phyloP scores from a whole-genome alignment of 2,329 filamentous ascomycete genomes.

The Phoma sp. region DNA sequence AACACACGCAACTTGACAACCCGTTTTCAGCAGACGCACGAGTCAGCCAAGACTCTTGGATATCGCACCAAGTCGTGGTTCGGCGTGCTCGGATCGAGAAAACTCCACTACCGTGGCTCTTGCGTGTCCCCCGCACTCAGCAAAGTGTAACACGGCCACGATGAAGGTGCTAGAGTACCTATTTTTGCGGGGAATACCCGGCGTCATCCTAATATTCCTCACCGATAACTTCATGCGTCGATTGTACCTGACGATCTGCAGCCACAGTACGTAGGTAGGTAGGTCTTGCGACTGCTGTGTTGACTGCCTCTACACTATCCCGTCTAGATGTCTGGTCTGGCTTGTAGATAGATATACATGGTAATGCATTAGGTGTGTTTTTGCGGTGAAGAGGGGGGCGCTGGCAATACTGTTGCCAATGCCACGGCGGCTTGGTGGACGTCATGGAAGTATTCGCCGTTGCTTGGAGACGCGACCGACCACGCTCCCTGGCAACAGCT shows the following conservation, averaged over 20 bases:
- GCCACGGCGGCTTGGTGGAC: slow-evolving; percentile 6
- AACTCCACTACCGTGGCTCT: not conserved
- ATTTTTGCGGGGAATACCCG: not conserved
- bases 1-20: too few species aligned
- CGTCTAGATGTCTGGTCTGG: too few species aligned
- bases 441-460: slow-evolving; percentile 1
- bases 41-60: slow-evolving; percentile 1
- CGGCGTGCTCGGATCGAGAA: not conserved
- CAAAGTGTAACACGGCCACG: not conserved
- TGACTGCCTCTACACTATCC: too few species aligned
- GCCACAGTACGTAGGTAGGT: too few species aligned
- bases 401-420: slow-evolving; percentile 8
- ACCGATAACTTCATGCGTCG: not conserved
- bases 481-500: too few species aligned
- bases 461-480: not conserved
- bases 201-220: not conserved
- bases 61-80: not conserved
- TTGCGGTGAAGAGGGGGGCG: too few species aligned
- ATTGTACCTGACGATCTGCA: not conserved
- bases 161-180: not conserved
- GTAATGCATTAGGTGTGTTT: too few species aligned
- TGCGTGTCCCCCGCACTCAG: not conserved
- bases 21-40: not conserved
- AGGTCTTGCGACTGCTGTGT: too few species aligned
- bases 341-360: too few species aligned